Evolutionary conservation across 1,284 basidiomycete species (phyloP), one percentile per base, ranked within the genome.

Genomic region (Athelia sp.): DNA sequence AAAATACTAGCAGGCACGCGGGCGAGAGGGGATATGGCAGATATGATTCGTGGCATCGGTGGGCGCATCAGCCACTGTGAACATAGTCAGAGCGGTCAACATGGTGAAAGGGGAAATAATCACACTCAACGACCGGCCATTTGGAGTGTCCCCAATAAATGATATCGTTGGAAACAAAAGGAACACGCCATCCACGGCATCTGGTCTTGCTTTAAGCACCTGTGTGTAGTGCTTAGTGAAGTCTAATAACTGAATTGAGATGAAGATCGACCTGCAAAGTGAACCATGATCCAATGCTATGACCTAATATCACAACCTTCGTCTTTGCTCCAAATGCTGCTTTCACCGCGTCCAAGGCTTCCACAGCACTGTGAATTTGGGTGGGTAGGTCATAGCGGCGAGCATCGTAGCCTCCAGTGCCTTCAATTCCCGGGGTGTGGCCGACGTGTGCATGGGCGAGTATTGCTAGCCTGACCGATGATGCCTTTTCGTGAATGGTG

Each of bases 221-320:
- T 81, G 50, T 45, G 4, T 35, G 29, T 45, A 34, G n/a, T n/a
- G n/a, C n/a, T 43, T 43, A 44, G 48, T 45, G 43, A 47, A 19
- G 46, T 31, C 46, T 40, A 35, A 31, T 26, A 29, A 46, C 15
- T 50, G 8, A 32, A 40, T 26, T 38, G n/a, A 23, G 19, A 44
- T 18, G 13, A 44, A 31, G 35, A 51, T 61, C 34, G 42, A 77
- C 81, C 67, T 84, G 78, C n/a, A 77, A 56, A 13, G 73, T 59
- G 47, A 85, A 68, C 81, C 81, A 86, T 3, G 75, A 61, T 1
- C 82, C 82, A 21, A 84, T 72, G 53, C 82, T 84, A 53, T 85
- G 82, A 8, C 77, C 82, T 22, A 73, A 63, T 0, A 85, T 22
- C 4, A 83, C 59, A 13, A 82, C 58, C 46, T 64, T 71, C 8